These are phyloP conservation scores for Chara braunii DNA, from an alignment of 139 green algal genomes.

Conservation along the genomic window DNA sequence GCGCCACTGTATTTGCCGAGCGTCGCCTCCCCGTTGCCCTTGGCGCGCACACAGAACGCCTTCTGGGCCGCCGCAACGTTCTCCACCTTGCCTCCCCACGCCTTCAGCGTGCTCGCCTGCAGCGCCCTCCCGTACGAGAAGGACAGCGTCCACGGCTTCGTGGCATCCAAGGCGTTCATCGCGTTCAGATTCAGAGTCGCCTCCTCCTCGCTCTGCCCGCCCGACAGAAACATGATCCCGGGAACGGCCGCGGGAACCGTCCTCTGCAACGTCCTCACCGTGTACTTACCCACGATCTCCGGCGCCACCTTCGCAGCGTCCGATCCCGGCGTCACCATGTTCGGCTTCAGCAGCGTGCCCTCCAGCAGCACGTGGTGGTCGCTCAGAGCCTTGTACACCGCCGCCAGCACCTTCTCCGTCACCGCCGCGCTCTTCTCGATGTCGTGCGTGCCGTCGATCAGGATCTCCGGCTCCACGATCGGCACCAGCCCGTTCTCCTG, in stretches of 20 bases:
- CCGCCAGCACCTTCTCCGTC: slow-evolving; percentile 47
- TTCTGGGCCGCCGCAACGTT: slow-evolving; percentile 80
- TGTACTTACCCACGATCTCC: slow-evolving; percentile 61
- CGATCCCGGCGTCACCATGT: slow-evolving; percentile 73
- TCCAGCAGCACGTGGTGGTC: slow-evolving; percentile 55
- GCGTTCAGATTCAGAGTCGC: slow-evolving; percentile 76
- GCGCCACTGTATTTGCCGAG: slow-evolving; percentile 84
- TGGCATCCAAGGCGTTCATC: slow-evolving; percentile 54
- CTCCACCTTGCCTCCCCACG: slow-evolving; percentile 65
- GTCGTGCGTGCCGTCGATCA: slow-evolving; percentile 82
- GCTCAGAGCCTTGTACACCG: slow-evolving; percentile 38
- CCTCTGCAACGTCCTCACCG: slow-evolving; percentile 68
- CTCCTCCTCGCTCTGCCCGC: slow-evolving; percentile 74
- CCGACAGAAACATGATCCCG: slow-evolving; percentile 79
- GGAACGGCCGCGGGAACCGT: slow-evolving; percentile 74
- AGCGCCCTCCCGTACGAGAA: slow-evolving; percentile 90
- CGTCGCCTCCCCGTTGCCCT: slow-evolving; percentile 90
- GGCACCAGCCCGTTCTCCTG: slow-evolving; percentile 81
- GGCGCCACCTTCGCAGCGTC: slow-evolving; percentile 26
- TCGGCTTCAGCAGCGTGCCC: slow-evolving; percentile 80
- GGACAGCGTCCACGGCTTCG: slow-evolving; percentile 74
- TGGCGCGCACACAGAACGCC: slow-evolving; percentile 78
- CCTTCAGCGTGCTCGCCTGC: slow-evolving; percentile 50
- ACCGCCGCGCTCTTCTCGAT: slow-evolving; percentile 65
- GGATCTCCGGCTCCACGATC: slow-evolving; percentile 97